These are phyloP conservation scores for Colletotrichum tabaci DNA, from an alignment of 2,329 filamentous ascomycete species.

Conservation along the genomic window DNA sequence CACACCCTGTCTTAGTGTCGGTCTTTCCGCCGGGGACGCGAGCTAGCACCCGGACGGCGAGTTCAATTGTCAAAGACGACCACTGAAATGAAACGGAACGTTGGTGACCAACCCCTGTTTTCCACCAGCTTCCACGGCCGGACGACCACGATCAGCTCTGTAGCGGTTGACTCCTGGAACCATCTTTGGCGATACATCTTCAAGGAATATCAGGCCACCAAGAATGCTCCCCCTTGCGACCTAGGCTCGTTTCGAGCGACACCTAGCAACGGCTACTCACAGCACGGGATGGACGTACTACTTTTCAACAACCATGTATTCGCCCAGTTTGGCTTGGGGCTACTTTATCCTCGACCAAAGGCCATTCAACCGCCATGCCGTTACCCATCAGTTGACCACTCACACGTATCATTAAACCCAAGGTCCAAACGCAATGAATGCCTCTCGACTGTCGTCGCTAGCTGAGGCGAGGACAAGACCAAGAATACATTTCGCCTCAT, in stretches of 20 bases:
- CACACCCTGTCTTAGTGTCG: conserved; percentile 16
- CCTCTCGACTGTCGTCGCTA: not conserved
- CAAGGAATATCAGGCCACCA: conserved; percentile 7
- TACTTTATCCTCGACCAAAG: conserved; percentile 25
- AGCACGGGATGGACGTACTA: conserved; percentile 19
- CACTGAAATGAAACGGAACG: conserved; percentile 8
- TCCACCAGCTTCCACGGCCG: conserved; percentile 4
- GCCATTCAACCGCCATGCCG: conserved; percentile 18
- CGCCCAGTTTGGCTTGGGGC: not conserved
- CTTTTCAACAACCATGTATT: conserved; percentile 5
- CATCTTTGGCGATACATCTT: not conserved
- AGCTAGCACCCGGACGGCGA: conserved; percentile 8
- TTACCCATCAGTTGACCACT: conserved; percentile 21
- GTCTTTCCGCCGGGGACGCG: conserved; percentile 11
- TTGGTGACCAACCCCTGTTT: conserved; percentile 7
- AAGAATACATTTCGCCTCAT: conserved; percentile 23
- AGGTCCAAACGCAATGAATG: not conserved
- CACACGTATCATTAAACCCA: not conserved
- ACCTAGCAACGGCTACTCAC: conserved; percentile 21
- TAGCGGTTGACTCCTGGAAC: not conserved
- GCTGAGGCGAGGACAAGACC: conserved; percentile 11
- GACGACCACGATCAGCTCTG: conserved; percentile 4
- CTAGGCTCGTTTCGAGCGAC: conserved; percentile 22
- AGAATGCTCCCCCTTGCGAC: conserved; percentile 24
- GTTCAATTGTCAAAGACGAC: conserved; percentile 15